Percentiles rank a stretch among this genome's conserved stretches.
Conservation (phyloP, 2,329 filamentous ascomycete genomes). For the Aureobasidium sp. region DNA sequence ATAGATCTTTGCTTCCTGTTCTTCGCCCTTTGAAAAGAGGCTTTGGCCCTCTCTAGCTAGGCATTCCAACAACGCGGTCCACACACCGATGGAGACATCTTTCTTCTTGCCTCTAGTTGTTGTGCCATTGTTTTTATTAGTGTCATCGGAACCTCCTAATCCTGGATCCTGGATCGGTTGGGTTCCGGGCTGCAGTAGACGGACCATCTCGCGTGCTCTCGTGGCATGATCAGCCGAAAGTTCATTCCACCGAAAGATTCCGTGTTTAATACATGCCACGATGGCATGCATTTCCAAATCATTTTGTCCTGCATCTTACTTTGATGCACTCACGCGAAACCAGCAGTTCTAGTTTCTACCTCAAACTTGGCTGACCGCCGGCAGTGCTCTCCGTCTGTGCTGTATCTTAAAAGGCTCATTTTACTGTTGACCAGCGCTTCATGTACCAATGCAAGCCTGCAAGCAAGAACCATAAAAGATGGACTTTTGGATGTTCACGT, state of each 20-base stretch:
- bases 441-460: neutral
- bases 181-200: neutral
- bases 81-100: neutral
- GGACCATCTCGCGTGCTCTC: neutral
- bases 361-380: neutral
- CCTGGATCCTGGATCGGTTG: neutral
- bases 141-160: neutral
- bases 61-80: neutral
- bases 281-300: neutral
- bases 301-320: neutral
- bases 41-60: neutral
- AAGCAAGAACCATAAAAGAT: neutral
- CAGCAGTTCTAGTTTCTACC: neutral
- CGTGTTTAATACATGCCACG: neutral
- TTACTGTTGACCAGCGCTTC: neutral
- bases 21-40: neutral
- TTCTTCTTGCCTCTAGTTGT: neutral
- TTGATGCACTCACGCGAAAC: neutral
- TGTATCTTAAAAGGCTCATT: neutral
- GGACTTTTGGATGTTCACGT: neutral
- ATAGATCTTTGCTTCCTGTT: constrained; percentile 3
- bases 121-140: neutral
- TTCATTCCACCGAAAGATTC: neutral
- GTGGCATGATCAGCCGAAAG: neutral
- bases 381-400: neutral